Percentiles rank a stretch among this genome's conserved stretches.
Conservation (phyloP, 2,329 filamentous ascomycete genomes). For the Aaosphaeria arxii region DNA sequence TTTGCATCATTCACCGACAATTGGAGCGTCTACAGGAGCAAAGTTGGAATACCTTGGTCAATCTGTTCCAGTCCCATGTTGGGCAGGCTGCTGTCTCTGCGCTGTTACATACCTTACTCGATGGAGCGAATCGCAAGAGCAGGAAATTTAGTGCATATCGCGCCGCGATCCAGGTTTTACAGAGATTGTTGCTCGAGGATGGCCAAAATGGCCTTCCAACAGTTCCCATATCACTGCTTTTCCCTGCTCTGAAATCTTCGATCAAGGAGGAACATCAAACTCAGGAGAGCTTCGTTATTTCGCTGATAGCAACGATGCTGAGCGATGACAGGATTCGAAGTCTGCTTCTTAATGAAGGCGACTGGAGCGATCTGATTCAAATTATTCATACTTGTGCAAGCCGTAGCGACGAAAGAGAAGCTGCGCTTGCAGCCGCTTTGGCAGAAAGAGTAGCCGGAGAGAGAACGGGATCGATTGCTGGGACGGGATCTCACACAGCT, state of each 20-base stretch:
- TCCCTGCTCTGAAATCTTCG: slow-evolving; percentile 31
- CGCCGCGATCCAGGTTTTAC: slow-evolving; percentile 28
- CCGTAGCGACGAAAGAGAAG: slow-evolving; percentile 23
- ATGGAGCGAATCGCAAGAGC: slow-evolving; percentile 21
- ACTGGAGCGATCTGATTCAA: slow-evolving; percentile 62
- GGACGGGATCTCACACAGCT: slow-evolving; percentile 9
- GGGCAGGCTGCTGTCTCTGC: slow-evolving; percentile 67
- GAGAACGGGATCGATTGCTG: slow-evolving; percentile 4
- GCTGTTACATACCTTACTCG: slow-evolving; percentile 55
- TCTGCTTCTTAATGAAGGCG: slow-evolving; percentile 62
- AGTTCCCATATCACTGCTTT: slow-evolving; percentile 31
- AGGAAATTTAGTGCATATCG: slow-evolving; percentile 23
- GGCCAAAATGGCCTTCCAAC: slow-evolving; percentile 30
- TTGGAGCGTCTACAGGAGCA: slow-evolving; percentile 59
- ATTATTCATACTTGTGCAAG: slow-evolving; percentile 55
- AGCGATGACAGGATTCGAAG: slow-evolving; percentile 53
- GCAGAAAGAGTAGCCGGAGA: slow-evolving; percentile 40
- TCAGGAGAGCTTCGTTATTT: slow-evolving; percentile 50
- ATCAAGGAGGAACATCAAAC: slow-evolving; percentile 22
- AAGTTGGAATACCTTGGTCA: slow-evolving; percentile 68
- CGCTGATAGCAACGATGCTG: slow-evolving; percentile 39
- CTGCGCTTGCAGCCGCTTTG: slow-evolving; percentile 14
- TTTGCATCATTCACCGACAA: slow-evolving; percentile 70
- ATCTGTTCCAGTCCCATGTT: slow-evolving; percentile 71
- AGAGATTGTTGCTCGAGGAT: slow-evolving; percentile 30